These are phyloP conservation scores for Eremochloa ophiuroides DNA, from an alignment of 176 grass and related monocot species.

Conservation along the genomic window DNA sequence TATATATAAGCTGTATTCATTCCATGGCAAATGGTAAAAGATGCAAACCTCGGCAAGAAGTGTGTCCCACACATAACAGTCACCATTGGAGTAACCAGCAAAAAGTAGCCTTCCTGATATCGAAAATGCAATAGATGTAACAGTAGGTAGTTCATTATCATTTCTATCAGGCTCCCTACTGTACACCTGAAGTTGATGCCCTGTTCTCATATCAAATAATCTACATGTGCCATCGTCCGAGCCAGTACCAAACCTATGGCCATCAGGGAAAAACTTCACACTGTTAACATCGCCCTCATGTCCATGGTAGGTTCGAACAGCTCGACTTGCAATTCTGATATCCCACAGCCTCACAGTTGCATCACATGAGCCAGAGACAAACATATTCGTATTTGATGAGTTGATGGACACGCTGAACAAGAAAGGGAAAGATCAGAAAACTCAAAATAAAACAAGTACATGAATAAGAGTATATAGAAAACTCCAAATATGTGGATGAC, in stretches of 20 bases:
- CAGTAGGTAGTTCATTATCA: conserved; percentile 64
- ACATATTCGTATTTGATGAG: conserved; percentile 76
- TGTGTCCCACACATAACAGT: conserved; percentile 98
- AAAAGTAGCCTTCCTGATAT: conserved; percentile 99
- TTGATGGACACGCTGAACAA: conserved; percentile 82
- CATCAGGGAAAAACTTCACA: conserved; percentile 98
- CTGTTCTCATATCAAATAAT: conserved; percentile 97
- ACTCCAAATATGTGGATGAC: conserved; percentile 1
- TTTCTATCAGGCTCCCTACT: conserved; percentile 48
- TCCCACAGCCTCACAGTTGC: conserved; percentile 91
- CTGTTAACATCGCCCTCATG: conserved; percentile 82
- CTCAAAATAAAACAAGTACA: neutral
- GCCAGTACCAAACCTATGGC: conserved; percentile 89
- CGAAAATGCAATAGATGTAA: conserved; percentile 94
- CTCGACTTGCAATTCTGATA: conserved; percentile 86
- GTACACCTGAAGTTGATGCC: conserved; percentile 97
- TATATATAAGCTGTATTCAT: neutral
- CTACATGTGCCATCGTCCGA: conserved; percentile 94
- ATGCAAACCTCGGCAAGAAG: conserved; percentile 79
- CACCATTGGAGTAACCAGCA: conserved; percentile 96
- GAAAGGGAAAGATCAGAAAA: conserved; percentile 18
- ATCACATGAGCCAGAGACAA: conserved; percentile 97
- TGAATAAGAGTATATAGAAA: neutral
- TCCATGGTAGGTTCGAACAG: conserved; percentile 87
- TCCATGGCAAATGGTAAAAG: neutral